Percentiles rank a stretch among this genome's conserved stretches.
These are phyloP conservation scores for Spergularia azorica DNA, from an alignment of 179 eudicot genomes.

Conservation along the genomic window DNA sequence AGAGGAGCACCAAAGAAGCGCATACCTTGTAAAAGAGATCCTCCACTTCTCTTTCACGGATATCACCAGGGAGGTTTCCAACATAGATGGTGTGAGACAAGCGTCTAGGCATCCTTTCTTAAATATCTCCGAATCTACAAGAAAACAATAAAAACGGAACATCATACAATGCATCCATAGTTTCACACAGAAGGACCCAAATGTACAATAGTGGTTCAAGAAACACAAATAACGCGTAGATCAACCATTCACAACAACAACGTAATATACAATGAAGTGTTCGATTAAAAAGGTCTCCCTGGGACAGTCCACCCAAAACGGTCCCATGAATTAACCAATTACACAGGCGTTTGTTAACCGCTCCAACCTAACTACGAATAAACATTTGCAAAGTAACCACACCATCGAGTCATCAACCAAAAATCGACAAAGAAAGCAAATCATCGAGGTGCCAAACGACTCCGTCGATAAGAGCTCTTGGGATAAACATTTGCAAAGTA, in stretches of 20 bases:
- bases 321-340: background rate
- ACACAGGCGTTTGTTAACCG: background rate
- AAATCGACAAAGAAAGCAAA: background rate
- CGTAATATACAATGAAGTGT: too few relatives aligned
- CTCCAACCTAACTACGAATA: too few relatives aligned
- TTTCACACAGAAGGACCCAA: background rate
- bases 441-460: too few relatives aligned
- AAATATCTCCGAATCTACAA: conserved; percentile 21
- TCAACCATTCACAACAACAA: background rate
- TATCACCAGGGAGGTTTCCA: conserved; percentile 88
- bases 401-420: background rate
- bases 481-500: too few relatives aligned
- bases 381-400: background rate
- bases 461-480: too few relatives aligned
- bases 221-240: background rate
- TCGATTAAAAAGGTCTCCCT: too few relatives aligned
- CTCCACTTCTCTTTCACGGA: conserved; percentile 84
- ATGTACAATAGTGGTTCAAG: background rate
- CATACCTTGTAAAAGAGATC: conserved; percentile 86
- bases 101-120: conserved; percentile 60
- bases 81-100: conserved; percentile 67
- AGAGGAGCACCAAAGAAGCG: background rate
- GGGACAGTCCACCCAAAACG: too few relatives aligned
- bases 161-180: background rate
- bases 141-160: background rate